Percentiles rank a stretch among this genome's conserved stretches.
phyloP scores from a whole-genome alignment of 768 basidiomycete genomes.

The Cystoderma amianthinum region DNA sequence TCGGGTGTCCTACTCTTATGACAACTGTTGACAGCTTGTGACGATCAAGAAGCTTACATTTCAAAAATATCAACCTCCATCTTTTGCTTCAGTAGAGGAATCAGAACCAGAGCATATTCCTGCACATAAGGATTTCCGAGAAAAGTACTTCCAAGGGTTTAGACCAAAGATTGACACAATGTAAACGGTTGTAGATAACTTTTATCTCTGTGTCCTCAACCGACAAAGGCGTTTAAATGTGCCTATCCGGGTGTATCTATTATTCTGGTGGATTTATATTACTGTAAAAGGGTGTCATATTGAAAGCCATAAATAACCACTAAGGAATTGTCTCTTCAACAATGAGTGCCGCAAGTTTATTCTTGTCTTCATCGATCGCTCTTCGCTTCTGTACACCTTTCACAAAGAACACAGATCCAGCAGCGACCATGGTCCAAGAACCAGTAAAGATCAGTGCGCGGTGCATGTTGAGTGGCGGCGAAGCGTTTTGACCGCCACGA shows the following conservation, averaged over 20 bases:
- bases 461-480: slow-evolving; percentile 72
- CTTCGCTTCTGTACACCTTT: slow-evolving; percentile 59
- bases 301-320: no score
- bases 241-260: no score
- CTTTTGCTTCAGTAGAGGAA: slow-evolving; percentile 33
- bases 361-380: slow-evolving; percentile 51
- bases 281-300: no score
- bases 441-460: slow-evolving; percentile 64
- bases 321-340: no score
- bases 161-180: slow-evolving; percentile 19
- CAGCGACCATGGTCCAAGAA: slow-evolving; percentile 31
- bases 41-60: slow-evolving; percentile 73
- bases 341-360: neutral
- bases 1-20: neutral
- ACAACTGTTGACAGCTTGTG: slow-evolving; percentile 53
- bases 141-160: slow-evolving; percentile 85
- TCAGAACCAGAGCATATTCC: slow-evolving; percentile 42
- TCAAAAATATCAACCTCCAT: slow-evolving; percentile 40
- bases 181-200: no score
- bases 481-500: slow-evolving; percentile 49
- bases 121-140: slow-evolving; percentile 84
- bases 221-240: no score
- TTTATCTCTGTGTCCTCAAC: no score
- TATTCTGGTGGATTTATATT: no score
- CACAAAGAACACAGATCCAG: slow-evolving; percentile 39